Conservation (phyloP, 2,329 filamentous ascomycete genomes). For the Ophiostoma perfectum region DNA sequence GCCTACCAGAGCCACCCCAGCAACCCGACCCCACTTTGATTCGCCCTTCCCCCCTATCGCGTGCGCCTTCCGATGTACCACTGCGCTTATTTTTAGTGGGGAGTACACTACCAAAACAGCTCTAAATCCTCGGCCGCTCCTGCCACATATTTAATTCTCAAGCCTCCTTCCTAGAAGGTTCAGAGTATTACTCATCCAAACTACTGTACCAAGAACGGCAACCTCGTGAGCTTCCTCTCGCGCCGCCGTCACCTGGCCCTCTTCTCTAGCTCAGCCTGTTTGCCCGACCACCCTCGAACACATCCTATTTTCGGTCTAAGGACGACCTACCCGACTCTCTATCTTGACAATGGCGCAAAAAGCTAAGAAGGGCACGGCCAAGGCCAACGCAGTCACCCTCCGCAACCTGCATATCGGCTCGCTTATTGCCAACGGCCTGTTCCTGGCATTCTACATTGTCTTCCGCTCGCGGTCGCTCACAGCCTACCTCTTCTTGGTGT, state of each 20-base stretch:
- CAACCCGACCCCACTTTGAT: conserved; percentile 25
- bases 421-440: conserved; percentile 64
- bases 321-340: not conserved
- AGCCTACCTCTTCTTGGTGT: conserved; percentile 66
- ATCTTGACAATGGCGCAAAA: conserved; percentile 53
- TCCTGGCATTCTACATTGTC: conserved; percentile 66
- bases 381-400: conserved; percentile 70
- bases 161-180: not conserved
- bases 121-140: conserved; percentile 1
- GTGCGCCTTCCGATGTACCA: conserved; percentile 10
- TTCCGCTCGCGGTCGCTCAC: conserved; percentile 59
- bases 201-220: too few species aligned
- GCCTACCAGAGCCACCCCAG: conserved; percentile 37
- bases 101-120: not conserved
- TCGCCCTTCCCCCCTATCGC: conserved; percentile 16
- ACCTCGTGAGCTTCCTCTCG: not conserved
- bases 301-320: not conserved
- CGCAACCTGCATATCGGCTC: conserved; percentile 77
- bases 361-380: conserved; percentile 62
- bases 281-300: not conserved
- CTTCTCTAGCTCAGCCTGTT: not conserved
- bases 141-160: not conserved
- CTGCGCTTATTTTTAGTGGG: not conserved
- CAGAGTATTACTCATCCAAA: not conserved
- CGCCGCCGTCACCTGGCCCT: not conserved